phyloP scores from a whole-genome alignment of 2,329 filamentous ascomycete species.

The Tetracladium maxilliforme region DNA sequence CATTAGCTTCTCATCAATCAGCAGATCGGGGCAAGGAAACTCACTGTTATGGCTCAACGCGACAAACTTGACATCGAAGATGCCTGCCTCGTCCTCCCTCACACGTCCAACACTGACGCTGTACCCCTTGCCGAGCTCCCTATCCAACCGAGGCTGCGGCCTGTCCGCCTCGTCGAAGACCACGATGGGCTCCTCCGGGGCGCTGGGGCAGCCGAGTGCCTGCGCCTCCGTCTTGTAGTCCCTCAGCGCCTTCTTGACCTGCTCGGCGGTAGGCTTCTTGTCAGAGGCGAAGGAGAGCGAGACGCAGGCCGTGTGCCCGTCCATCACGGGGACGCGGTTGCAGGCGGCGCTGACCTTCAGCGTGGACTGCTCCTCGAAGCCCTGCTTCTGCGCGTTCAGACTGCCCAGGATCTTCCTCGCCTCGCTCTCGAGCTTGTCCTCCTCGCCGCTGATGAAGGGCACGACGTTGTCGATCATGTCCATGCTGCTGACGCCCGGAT shows the following conservation, averaged over 20 bases:
- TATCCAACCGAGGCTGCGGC: slow-evolving; percentile 81
- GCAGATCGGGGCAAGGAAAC: slow-evolving; percentile 7
- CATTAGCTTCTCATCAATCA: neutral
- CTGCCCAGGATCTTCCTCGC: slow-evolving; percentile 84
- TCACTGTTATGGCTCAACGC: slow-evolving; percentile 72
- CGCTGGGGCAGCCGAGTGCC: slow-evolving; percentile 72
- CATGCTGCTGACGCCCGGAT: slow-evolving; percentile 83
- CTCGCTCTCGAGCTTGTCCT: slow-evolving; percentile 91
- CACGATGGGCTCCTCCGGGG: slow-evolving; percentile 65
- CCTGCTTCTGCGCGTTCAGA: slow-evolving; percentile 56
- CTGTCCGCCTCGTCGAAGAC: slow-evolving; percentile 84
- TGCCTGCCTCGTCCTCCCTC: slow-evolving; percentile 69
- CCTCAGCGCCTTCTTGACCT: slow-evolving; percentile 66
- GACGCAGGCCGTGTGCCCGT: slow-evolving; percentile 92
- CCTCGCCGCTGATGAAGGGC: slow-evolving; percentile 83
- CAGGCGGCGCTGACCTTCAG: slow-evolving; percentile 77
- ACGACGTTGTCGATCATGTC: slow-evolving; percentile 95
- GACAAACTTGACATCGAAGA: slow-evolving; percentile 93
- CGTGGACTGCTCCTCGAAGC: slow-evolving; percentile 58
- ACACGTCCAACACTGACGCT: slow-evolving; percentile 83
- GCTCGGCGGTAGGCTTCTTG: slow-evolving; percentile 57
- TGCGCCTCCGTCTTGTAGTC: slow-evolving; percentile 73
- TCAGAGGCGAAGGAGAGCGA: slow-evolving; percentile 68
- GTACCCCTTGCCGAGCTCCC: slow-evolving; percentile 74
- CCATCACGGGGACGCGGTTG: slow-evolving; percentile 87